Evolutionary conservation across 78 protist species (phyloP).

Genomic region (Dictyostelium purpureum): DNA sequence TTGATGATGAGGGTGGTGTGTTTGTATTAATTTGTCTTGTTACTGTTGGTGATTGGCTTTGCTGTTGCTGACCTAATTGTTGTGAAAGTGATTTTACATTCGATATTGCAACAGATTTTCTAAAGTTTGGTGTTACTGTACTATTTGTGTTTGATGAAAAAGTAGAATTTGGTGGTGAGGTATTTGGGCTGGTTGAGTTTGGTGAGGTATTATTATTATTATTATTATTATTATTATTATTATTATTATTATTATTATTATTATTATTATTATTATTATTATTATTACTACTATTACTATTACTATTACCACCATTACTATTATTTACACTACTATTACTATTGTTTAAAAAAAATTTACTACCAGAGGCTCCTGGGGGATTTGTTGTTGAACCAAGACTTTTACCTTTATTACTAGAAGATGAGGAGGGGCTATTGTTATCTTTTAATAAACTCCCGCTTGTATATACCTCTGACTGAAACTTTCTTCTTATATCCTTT

Average conservation of each 20-base stretch:
- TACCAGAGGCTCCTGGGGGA: too few species aligned
- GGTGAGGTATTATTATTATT: too few species aligned
- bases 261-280: background rate
- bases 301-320: background rate
- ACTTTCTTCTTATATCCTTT: constrained; percentile 11
- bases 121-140: background rate
- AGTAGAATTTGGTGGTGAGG: too few species aligned
- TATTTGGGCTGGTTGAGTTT: too few species aligned
- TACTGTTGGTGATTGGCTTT: background rate
- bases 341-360: background rate
- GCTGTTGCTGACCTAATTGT: background rate
- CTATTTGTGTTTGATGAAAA: too few species aligned
- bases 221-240: too few species aligned
- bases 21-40: background rate
- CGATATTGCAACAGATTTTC: background rate
- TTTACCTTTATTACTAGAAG: background rate
- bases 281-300: background rate
- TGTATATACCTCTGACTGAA: background rate
- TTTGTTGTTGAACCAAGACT: background rate
- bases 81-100: constrained; percentile 8
- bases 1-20: background rate
- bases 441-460: too few species aligned
- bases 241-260: background rate
- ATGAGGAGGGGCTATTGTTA: too few species aligned
- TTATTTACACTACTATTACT: background rate